Evolutionary conservation across 805 yeast genomes (phyloP).

Genomic region (Blastobotrys chiropterorum): DNA sequence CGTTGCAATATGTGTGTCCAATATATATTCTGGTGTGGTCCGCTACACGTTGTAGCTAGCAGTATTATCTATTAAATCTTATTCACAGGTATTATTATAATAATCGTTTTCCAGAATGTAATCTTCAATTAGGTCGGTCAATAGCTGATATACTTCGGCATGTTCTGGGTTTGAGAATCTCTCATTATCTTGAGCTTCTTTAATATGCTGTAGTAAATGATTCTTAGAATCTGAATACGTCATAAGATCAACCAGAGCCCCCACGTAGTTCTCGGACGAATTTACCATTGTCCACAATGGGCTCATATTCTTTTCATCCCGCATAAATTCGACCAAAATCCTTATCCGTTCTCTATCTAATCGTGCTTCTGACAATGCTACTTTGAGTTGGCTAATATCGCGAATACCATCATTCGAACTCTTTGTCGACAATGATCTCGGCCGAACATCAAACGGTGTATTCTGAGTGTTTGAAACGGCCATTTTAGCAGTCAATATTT

Average conservation of each 20-base stretch:
- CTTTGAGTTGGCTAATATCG: not conserved
- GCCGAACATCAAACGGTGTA: conserved; percentile 5
- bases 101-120: not conserved
- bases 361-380: not conserved
- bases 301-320: not conserved
- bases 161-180: not conserved
- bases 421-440: not conserved
- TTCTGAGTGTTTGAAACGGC: not conserved
- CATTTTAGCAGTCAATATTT: not conserved
- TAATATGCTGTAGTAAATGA: not conserved
- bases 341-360: conserved; percentile 3
- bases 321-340: not conserved
- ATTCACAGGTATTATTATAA: not conserved
- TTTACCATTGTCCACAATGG: not conserved
- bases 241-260: not conserved
- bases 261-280: not conserved
- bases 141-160: not conserved
- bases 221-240: not conserved
- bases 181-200: not conserved
- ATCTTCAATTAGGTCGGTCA: not conserved
- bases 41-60: not conserved
- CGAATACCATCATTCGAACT: not conserved
- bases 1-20: too few species aligned
- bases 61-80: not conserved
- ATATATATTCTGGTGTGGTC: too few species aligned